Evolutionary conservation across 1,139 yeast species (phyloP).

Genomic region (Hansenula sp.): DNA sequence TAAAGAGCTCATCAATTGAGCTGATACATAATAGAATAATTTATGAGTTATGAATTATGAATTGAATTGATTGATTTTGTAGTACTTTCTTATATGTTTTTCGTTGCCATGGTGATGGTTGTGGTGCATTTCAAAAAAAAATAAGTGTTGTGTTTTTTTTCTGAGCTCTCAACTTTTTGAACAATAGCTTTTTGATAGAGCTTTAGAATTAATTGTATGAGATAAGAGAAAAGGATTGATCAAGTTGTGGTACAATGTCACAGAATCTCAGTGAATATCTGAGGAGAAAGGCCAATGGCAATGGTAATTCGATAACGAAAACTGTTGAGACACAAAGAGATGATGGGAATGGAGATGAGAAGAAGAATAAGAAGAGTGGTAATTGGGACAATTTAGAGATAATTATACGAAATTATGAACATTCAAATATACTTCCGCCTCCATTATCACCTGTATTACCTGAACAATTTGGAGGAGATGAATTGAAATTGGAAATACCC

Average conservation of each 20-base stretch:
- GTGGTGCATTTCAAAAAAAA: too few species aligned
- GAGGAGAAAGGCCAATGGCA: neutral
- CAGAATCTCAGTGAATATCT: slow-evolving; percentile 9
- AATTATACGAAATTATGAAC: neutral
- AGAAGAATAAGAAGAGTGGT: neutral
- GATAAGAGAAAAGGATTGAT: too few species aligned
- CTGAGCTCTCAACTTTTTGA: too few species aligned
- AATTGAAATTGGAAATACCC: slow-evolving; percentile 3
- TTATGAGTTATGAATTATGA: neutral
- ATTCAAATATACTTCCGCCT: slow-evolving; percentile 4
- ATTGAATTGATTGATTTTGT: too few species aligned
- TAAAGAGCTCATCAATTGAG: slow-evolving; percentile 4
- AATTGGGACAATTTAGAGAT: slow-evolving; percentile 4
- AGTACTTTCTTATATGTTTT: too few species aligned
- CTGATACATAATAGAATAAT: too few species aligned
- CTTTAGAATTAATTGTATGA: too few species aligned
- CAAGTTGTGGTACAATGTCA: slow-evolving; percentile 2
- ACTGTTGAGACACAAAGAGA: too few species aligned
- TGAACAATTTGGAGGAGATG: neutral
- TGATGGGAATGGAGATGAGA: neutral
- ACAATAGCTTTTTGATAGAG: too few species aligned
- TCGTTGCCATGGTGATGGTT: too few species aligned
- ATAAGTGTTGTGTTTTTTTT: too few species aligned
- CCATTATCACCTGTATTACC: slow-evolving; percentile 7
- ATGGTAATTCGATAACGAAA: neutral